Base-by-base conservation (phyloP, 106 monocot species). In the Amphibolis antarctica region DNA sequence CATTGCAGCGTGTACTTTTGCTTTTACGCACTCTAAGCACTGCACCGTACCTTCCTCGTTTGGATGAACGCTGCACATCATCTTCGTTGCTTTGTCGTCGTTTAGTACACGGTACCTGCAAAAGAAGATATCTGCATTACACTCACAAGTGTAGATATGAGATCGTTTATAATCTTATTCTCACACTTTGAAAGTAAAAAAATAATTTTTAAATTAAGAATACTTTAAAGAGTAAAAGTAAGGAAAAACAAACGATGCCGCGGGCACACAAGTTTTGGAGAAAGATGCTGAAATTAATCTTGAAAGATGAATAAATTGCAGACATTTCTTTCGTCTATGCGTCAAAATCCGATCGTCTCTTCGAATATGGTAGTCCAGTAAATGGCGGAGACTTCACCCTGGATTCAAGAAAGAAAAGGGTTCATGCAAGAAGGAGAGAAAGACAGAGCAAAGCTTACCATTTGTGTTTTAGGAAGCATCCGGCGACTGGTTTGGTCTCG, bases 51-150 rank as follows among this genome's bases (percentile, higher is more conserved):
- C 98, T 62, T 82, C 70, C 51, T 91, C 85, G 47, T 69, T 80
- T 46, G 91, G 91, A 79, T 98, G 98, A 56, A 98, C 79, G 69
- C 98, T 98, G 63, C 98, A 98, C 27, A 91, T n/a, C n/a, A n/a
- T n/a, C n/a, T n/a, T 73, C 17, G 83, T 74, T 74, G 82, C 56
- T 69, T 85, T 91, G 29, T 65, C 50, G 54, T 90, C 98, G 66
- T 77, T 87, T 58, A 82, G 85, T 71, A 91, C 77, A 17, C 98
- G 82, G 55, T 87, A 91, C 98, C 98, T 98, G 20, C n/a, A 66
- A 24, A 51, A n/a, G n/a, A n/a, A n/a, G n/a, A n/a, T n/a, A n/a
- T n/a, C n/a, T n/a, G 21, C 26, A 55, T 23, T 23, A 51, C 17
- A 14, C 5, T 17, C 17, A n/a, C 50, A 51, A 20, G 9, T n/a